phyloP scores from a whole-genome alignment of 805 yeast genomes.

The Nakazawaea ishiwadae region DNA sequence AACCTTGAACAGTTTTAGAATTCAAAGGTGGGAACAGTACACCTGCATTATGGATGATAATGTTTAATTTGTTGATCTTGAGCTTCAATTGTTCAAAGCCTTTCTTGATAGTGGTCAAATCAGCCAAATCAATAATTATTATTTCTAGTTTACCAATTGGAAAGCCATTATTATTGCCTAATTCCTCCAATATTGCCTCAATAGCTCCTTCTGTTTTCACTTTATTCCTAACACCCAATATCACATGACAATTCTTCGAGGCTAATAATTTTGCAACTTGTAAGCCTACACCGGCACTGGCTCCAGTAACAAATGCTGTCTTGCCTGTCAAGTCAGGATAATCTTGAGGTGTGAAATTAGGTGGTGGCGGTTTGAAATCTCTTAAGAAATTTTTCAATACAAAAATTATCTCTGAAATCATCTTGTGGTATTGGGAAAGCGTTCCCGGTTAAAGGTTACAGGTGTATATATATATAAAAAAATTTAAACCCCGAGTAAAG shows the following conservation, averaged over 20 bases:
- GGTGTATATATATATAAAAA: no score
- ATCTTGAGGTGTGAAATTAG: conserved; percentile 41
- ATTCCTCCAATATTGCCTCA: conserved; percentile 20
- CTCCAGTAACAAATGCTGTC: conserved; percentile 35
- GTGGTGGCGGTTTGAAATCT: conserved; percentile 37
- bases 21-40: conserved; percentile 36
- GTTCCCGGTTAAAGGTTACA: no score
- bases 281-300: conserved; percentile 31
- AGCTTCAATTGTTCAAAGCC: conserved; percentile 26
- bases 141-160: conserved; percentile 12
- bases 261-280: conserved; percentile 20
- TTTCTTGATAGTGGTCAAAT: conserved; percentile 34
- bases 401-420: background rate
- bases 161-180: background rate
- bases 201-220: conserved; percentile 19
- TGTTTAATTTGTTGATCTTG: conserved; percentile 25
- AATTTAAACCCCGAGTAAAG: no score
- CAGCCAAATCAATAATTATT: conserved; percentile 29
- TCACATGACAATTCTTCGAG: background rate
- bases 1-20: conserved; percentile 35
- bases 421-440: no score
- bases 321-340: conserved; percentile 34
- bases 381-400: background rate
- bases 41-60: conserved; percentile 40
- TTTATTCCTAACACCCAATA: conserved; percentile 1